Percentiles rank a stretch among this genome's conserved stretches.
Evolutionary conservation across 2,329 filamentous ascomycete species (phyloP).

Genomic region (Kalaharituber pfeilii): DNA sequence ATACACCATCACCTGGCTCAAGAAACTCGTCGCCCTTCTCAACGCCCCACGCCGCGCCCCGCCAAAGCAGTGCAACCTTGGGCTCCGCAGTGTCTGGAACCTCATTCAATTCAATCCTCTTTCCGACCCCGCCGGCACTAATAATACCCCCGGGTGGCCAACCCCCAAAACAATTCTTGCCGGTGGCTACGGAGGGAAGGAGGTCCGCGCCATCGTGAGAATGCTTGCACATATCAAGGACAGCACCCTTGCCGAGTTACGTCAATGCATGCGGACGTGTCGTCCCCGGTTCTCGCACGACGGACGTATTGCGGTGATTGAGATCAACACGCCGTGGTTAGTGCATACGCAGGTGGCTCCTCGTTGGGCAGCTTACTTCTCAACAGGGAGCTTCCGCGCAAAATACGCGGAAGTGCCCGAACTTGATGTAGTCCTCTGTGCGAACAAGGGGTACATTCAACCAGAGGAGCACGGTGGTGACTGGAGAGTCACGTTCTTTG

Average conservation of each 20-base stretch:
- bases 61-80: constrained; percentile 36
- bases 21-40: constrained; percentile 44
- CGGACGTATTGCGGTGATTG: constrained; percentile 43
- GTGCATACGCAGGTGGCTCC: constrained; percentile 51
- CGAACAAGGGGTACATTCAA: too few relatives aligned
- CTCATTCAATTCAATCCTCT: not conserved
- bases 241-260: constrained; percentile 45
- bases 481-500: too few relatives aligned
- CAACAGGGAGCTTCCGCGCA: too few relatives aligned
- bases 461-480: too few relatives aligned
- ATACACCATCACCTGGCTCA: constrained; percentile 44
- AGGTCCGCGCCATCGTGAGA: not conserved
- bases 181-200: not conserved
- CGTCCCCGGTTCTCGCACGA: constrained; percentile 47
- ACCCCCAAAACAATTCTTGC: constrained; percentile 29
- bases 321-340: constrained; percentile 43
- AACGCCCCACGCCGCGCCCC: constrained; percentile 49
- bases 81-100: constrained; percentile 25
- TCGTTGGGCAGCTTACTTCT: constrained; percentile 44
- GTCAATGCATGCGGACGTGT: constrained; percentile 42
- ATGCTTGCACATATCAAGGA: constrained; percentile 37
- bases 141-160: too few relatives aligned
- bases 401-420: too few relatives aligned
- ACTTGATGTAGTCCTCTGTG: too few relatives aligned
- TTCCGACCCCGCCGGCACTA: constrained; percentile 26